Percentiles rank a stretch among this genome's conserved stretches.
Conservation (phyloP, 768 basidiomycete genomes). For the Lentinula detonsa region DNA sequence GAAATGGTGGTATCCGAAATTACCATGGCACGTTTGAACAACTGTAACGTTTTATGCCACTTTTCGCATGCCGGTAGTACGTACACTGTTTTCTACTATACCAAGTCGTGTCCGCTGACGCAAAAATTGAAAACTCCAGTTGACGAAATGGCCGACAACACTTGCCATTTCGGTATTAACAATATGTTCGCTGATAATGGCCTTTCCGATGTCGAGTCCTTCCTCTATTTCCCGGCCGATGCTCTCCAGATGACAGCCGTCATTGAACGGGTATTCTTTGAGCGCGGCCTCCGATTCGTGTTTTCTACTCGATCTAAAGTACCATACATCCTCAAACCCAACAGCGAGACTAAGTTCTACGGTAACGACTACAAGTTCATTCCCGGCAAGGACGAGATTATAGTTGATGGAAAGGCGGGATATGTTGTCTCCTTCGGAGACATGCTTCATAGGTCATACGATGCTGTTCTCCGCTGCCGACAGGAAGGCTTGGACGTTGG, state of each 20-base stretch:
- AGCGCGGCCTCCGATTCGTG: constrained; percentile 76
- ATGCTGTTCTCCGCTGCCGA: constrained; percentile 73
- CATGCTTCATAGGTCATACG: constrained; percentile 79
- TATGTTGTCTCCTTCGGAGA: constrained; percentile 86
- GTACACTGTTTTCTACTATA: constrained; percentile 14
- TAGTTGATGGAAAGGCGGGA: constrained; percentile 70
- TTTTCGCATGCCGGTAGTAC: constrained; percentile 85
- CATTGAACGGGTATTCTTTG: constrained; percentile 75
- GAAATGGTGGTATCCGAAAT: constrained; percentile 89
- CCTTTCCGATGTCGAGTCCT: constrained; percentile 71
- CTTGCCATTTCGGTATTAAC: constrained; percentile 72
- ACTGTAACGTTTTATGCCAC: constrained; percentile 83
- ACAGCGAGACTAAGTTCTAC: constrained; percentile 62
- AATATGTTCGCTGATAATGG: constrained; percentile 87
- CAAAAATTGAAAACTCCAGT: constrained; percentile 28
- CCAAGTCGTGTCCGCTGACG: neutral
- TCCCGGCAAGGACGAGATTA: constrained; percentile 81
- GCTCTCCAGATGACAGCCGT: constrained; percentile 74
- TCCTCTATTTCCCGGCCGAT: constrained; percentile 87
- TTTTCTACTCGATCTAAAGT: constrained; percentile 90
- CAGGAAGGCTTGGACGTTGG: constrained; percentile 75
- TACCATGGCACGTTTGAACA: constrained; percentile 89
- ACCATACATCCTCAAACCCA: constrained; percentile 66
- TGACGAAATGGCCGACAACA: constrained; percentile 64
- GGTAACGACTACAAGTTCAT: constrained; percentile 70